Base-by-base conservation (phyloP, 176 grass and related monocot species). In the Miscanthus lutarioriparius region DNA sequence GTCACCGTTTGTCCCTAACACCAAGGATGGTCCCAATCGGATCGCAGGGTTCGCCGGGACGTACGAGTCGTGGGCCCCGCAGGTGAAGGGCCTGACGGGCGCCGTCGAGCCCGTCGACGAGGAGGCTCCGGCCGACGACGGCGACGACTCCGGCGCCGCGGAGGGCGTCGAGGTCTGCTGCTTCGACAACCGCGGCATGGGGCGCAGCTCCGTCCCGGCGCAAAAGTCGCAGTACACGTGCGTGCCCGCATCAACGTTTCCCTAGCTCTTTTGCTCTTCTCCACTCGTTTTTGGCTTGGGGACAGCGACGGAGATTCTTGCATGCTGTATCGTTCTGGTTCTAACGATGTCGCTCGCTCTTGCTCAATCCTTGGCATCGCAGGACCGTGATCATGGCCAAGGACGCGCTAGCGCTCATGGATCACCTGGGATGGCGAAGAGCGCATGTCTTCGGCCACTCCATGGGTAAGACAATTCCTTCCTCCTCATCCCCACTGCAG, bases 111-210 rank as follows among this genome's bases (percentile, higher is more conserved):
- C 88, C 33, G 80, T 83, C 79, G 92, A 92, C 68, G 88, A 92
- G 40, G 90, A 92, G 72, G 54, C 75, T 7, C 88, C 80, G 38
- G 70, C 71, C 28, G 80, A 38, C 38, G 85, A 10, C 38, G 85
- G 7, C 38, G 79, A 45, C 38, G 85, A 4, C 33, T 35, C 33
- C 33, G 33, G 33, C n/a, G n/a, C n/a, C n/a, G n/a, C 13, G 35
- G 86, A 92, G n/a, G 93, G 88, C 28, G 78, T 91, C 33, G 94
- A 96, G 88, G 87, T 91, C 32, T 96, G 94, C 76, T 96, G 88
- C 88, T 96, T 92, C 76, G 93, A 96, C 88, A 96, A 96, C 83
- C 93, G 93, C 77, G 91, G 91, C 75, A 77, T 96, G 47, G 90
- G 93, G 14, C 83, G 74, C 8, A 96, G 93, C 88, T 96, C 86